Evolutionary conservation across 2,329 filamentous ascomycete species (phyloP).

Genomic region (Lasiodiplodia theobromae): DNA sequence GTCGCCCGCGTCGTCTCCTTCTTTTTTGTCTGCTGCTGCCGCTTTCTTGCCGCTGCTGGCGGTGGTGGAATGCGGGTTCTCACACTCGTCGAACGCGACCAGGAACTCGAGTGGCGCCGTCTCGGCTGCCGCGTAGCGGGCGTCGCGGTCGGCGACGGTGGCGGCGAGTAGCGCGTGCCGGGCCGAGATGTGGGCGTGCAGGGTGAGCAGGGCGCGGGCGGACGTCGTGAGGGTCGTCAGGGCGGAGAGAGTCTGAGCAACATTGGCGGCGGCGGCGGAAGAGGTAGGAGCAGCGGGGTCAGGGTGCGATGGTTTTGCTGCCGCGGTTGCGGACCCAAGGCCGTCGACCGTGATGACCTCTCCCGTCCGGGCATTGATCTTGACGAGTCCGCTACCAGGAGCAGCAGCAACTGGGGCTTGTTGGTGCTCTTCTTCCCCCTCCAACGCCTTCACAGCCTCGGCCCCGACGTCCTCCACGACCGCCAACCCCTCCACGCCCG

Average conservation of each 20-base stretch:
- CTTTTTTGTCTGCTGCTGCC: slow-evolving; percentile 33
- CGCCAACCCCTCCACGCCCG: slow-evolving; percentile 54
- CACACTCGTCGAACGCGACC: slow-evolving; percentile 59
- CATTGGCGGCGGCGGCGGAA: neutral
- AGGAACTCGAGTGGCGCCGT: slow-evolving; percentile 60
- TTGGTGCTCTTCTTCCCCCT: neutral
- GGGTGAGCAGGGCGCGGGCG: slow-evolving; percentile 38
- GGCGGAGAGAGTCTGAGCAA: neutral
- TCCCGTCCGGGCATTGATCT: slow-evolving; percentile 47
- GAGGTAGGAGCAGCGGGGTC: neutral
- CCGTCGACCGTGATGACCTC: slow-evolving; percentile 39
- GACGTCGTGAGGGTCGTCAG: neutral
- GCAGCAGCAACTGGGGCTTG: neutral
- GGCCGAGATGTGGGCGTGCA: slow-evolving; percentile 58
- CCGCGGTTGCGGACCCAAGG: neutral
- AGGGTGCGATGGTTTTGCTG: no score
- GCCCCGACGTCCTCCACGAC: slow-evolving; percentile 9
- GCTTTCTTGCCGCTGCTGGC: slow-evolving; percentile 28
- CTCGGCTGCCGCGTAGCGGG: slow-evolving; percentile 62
- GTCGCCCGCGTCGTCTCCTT: slow-evolving; percentile 33
- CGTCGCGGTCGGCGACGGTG: slow-evolving; percentile 61
- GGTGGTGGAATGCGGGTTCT: slow-evolving; percentile 46
- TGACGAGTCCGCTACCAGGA: slow-evolving; percentile 35
- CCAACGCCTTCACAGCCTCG: neutral
- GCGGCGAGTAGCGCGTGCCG: slow-evolving; percentile 58